Evolutionary conservation across 495 filamentous ascomycete genomes (phyloP).

Genomic region (Ramalina peruviana): DNA sequence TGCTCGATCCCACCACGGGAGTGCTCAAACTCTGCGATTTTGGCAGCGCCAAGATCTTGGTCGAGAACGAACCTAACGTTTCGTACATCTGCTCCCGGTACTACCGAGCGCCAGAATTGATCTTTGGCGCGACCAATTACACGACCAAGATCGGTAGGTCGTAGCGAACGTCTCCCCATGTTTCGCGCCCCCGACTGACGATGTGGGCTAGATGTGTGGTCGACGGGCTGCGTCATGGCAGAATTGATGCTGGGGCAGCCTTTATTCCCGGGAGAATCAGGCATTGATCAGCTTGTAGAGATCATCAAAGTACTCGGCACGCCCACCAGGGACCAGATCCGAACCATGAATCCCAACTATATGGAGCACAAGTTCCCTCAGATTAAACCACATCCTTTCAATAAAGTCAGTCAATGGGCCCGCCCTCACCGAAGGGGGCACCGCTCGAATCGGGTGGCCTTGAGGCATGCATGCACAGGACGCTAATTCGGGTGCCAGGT

Average conservation of each 20-base stretch:
- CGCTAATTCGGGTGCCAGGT: slow-evolving; percentile 37
- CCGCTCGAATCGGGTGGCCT: no score
- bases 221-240: slow-evolving; percentile 97
- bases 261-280: slow-evolving; percentile 96
- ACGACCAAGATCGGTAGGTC: slow-evolving; percentile 95
- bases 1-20: slow-evolving; percentile 80
- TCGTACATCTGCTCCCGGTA: slow-evolving; percentile 99
- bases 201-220: slow-evolving; percentile 81
- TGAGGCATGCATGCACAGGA: no score
- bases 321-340: slow-evolving; percentile 95
- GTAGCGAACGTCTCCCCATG: background rate
- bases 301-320: slow-evolving; percentile 99
- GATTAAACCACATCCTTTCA: slow-evolving; percentile 98
- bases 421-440: no score
- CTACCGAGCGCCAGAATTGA: slow-evolving; percentile 94
- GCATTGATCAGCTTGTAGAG: slow-evolving; percentile 96
- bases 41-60: slow-evolving; percentile 95
- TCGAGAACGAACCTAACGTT: slow-evolving; percentile 98
- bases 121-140: slow-evolving; percentile 98
- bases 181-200: slow-evolving; percentile 14
- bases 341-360: slow-evolving; percentile 99
- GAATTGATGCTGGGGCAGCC: slow-evolving; percentile 98
- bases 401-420: slow-evolving; percentile 48
- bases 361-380: slow-evolving; percentile 99
- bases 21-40: slow-evolving; percentile 98